Evolutionary conservation across 805 yeast genomes (phyloP), one percentile per base, ranked within the genome.

Genomic region (Wickerhamiella allomyrinae): DNA sequence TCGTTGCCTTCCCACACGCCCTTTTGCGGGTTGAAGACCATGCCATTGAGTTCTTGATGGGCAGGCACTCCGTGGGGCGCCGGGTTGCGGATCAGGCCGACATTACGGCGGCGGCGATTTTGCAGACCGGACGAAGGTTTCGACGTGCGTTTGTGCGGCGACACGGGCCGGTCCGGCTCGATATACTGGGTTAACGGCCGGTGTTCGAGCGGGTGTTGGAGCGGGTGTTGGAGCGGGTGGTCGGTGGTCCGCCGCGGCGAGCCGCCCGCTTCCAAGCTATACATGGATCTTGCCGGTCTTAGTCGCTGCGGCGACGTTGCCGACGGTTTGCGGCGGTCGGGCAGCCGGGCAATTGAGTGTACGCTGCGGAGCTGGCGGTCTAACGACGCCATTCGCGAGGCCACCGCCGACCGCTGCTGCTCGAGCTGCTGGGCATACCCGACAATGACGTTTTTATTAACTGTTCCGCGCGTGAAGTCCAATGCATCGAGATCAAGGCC

Each of bases 1-100:
- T 53, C 57, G 25, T 52, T 52, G 7, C 57, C 57, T 29, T 52
- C 56, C 57, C 57, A 53, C 37, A 41, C 34, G 7, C 56, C 50
- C 1, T 49, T 43, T 5, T 27, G 40, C 5, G 56, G 55, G 42
- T 53, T 51, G 21, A 52, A 46, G 2, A 47, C 51, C 57, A 53
- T 53, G n/a, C 57, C 57, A 23, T 51, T 47, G 22, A 42, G 45
- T 27, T 47, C 52, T 29, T 46, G 51, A 11, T 36, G 39, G 13
- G 40, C 29, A 9, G 34, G 8, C 15, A 22, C 11, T 9, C 37
- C 34, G 6, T 33, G 34, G 17, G 29, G 34, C 11, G 41, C 23
- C 3, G 53, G 48, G 37, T 50, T 47, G 20, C 49, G 38, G 24
- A 52, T 52, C 10, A 49, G 40, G 3, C 44, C 44, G 9, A 41